phyloP scores from a whole-genome alignment of 176 grass and related monocot genomes.

The Bothriochloa decipiens region DNA sequence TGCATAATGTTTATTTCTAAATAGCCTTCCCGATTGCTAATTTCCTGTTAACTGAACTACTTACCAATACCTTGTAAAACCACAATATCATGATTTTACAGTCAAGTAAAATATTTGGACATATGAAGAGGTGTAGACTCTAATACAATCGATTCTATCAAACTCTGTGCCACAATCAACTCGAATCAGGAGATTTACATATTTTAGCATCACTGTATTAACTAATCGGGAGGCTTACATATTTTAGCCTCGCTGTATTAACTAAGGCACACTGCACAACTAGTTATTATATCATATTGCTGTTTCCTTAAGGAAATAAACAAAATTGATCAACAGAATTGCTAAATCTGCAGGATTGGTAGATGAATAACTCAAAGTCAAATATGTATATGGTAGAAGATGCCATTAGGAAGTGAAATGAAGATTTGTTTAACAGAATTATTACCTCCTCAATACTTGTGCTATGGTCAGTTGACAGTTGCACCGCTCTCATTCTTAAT shows the following conservation, averaged over 20 bases:
- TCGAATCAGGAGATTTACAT: neutral
- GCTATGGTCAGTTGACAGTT: constrained; percentile 81
- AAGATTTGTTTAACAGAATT: constrained; percentile 24
- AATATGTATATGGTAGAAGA: neutral
- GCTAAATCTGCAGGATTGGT: constrained; percentile 9
- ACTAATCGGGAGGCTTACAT: neutral
- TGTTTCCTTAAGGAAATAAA: neutral
- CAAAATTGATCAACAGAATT: neutral
- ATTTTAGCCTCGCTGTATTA: neutral
- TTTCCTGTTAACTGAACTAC: neutral
- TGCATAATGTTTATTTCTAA: neutral
- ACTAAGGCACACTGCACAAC: neutral
- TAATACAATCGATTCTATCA: constrained; percentile 3
- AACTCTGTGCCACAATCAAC: neutral
- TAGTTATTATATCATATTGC: neutral
- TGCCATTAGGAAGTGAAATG: neutral
- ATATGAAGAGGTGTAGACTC: neutral
- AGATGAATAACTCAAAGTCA: constrained; percentile 19
- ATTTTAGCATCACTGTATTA: constrained; percentile 4
- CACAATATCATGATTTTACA: neutral
- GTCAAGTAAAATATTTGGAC: neutral
- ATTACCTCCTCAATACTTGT: constrained; percentile 85
- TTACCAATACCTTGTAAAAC: neutral
- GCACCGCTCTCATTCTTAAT: constrained; percentile 75
- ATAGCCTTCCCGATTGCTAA: neutral